Evolutionary conservation across 169 alveolate species (phyloP).

Genomic region (Prorocentrum cordatum): DNA sequence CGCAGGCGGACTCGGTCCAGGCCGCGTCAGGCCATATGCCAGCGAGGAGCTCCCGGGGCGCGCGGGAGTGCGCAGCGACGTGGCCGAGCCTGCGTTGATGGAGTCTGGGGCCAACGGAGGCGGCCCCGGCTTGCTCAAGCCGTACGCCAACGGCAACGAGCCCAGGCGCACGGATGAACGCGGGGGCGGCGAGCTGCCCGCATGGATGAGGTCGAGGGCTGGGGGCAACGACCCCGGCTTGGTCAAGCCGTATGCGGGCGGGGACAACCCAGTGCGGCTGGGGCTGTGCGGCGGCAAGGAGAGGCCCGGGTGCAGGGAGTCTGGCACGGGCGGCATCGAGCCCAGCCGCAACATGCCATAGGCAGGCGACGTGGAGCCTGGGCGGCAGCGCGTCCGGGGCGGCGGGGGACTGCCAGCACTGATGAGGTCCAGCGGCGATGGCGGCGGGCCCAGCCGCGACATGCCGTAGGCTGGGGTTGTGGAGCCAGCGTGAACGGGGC

Average conservation of each 20-base stretch:
- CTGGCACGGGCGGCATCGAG: not conserved
- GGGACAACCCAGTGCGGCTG: not conserved
- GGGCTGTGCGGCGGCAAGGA: not conserved
- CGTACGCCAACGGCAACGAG: not conserved
- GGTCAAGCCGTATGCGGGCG: not conserved
- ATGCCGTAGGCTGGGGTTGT: not conserved
- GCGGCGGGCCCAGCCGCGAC: not conserved
- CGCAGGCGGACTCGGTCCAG: not conserved
- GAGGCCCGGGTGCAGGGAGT: not conserved
- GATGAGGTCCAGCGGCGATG: not conserved
- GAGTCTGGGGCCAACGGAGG: not conserved
- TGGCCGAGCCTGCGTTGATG: not conserved
- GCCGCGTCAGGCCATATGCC: not conserved
- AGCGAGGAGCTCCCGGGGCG: too few species aligned
- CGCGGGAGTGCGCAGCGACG: not conserved
- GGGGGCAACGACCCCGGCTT: not conserved
- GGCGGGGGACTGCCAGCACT: not conserved
- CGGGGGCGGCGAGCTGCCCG: not conserved
- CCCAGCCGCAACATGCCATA: not conserved
- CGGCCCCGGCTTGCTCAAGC: not conserved
- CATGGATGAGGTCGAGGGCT: not conserved
- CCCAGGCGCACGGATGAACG: not conserved
- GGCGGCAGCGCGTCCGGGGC: not conserved
- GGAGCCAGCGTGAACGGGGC: not conserved
- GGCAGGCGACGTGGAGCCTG: not conserved